phyloP scores from a whole-genome alignment of 306 rosid species.

The Trifolium subterraneum region DNA sequence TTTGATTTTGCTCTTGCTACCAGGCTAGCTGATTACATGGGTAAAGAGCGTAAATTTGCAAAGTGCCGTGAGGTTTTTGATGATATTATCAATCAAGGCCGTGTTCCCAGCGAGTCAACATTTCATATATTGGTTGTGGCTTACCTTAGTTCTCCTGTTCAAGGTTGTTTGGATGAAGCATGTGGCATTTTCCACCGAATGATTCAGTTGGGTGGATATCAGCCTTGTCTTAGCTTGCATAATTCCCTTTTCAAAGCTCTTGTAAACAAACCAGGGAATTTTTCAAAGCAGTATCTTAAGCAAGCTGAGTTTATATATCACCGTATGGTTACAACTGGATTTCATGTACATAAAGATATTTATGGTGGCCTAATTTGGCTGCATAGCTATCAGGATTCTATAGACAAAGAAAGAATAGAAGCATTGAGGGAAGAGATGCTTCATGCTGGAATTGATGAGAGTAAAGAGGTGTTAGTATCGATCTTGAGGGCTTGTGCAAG shows the following conservation, averaged over 20 bases:
- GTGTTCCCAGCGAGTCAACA: slow-evolving; percentile 89
- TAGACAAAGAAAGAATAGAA: slow-evolving; percentile 74
- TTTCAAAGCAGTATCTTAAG: slow-evolving; percentile 71
- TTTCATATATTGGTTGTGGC: slow-evolving; percentile 90
- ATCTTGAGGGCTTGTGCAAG: slow-evolving; percentile 82
- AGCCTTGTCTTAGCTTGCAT: slow-evolving; percentile 86
- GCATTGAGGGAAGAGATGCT: slow-evolving; percentile 73
- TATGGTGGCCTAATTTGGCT: slow-evolving; percentile 91
- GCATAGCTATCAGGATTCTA: slow-evolving; percentile 84
- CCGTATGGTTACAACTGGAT: slow-evolving; percentile 73
- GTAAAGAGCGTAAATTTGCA: slow-evolving; percentile 84
- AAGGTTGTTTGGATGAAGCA: slow-evolving; percentile 92
- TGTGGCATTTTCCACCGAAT: slow-evolving; percentile 79
- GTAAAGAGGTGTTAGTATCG: slow-evolving; percentile 72
- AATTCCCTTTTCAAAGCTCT: slow-evolving; percentile 83
- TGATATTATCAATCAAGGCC: slow-evolving; percentile 89
- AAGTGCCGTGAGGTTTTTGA: slow-evolving; percentile 93
- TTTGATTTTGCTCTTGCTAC: slow-evolving; percentile 92
- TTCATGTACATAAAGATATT: slow-evolving; percentile 76
- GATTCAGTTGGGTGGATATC: slow-evolving; percentile 97
- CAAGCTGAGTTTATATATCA: slow-evolving; percentile 94
- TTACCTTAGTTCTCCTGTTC: slow-evolving; percentile 77
- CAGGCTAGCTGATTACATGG: slow-evolving; percentile 89
- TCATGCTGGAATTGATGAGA: slow-evolving; percentile 69
- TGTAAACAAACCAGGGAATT: slow-evolving; percentile 66